phyloP scores from a whole-genome alignment of 805 yeast species.

The Vanderwaltozyma verrucispora region DNA sequence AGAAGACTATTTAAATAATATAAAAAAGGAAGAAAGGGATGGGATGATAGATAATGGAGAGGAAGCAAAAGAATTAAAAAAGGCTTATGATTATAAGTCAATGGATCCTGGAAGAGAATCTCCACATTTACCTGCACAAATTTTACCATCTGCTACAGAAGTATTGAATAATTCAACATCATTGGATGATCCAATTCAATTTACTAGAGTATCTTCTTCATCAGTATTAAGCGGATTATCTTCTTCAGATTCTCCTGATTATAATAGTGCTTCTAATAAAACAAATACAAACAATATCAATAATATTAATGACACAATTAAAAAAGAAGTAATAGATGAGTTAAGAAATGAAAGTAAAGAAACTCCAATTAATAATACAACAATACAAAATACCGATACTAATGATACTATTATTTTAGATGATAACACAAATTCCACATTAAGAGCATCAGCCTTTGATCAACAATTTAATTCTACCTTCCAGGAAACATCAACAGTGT shows the following conservation, averaged over 20 bases:
- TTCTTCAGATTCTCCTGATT: constrained; percentile 1
- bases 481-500: neutral
- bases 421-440: constrained; percentile 15
- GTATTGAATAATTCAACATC: constrained; percentile 11
- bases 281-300: too few species aligned
- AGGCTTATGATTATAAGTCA: constrained; percentile 22
- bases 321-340: neutral
- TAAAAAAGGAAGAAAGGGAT: too few species aligned
- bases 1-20: too few species aligned
- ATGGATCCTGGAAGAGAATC: constrained; percentile 37
- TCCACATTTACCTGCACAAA: constrained; percentile 28
- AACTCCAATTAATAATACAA: too few species aligned
- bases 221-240: constrained; percentile 19
- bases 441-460: constrained; percentile 10
- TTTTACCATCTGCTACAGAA: neutral
- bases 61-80: neutral
- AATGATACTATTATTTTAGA: constrained; percentile 2
- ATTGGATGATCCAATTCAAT: constrained; percentile 33
- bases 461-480: constrained; percentile 4
- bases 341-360: neutral
- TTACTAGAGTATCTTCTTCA: constrained; percentile 33
- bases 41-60: neutral
- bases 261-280: too few species aligned
- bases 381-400: neutral
- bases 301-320: neutral